A percentile compares a stretch with the other conserved stretches of the same genome.
Evolutionary conservation across 177 flowering plant species (phyloP).

Genomic region (Vitis hybrid): DNA sequence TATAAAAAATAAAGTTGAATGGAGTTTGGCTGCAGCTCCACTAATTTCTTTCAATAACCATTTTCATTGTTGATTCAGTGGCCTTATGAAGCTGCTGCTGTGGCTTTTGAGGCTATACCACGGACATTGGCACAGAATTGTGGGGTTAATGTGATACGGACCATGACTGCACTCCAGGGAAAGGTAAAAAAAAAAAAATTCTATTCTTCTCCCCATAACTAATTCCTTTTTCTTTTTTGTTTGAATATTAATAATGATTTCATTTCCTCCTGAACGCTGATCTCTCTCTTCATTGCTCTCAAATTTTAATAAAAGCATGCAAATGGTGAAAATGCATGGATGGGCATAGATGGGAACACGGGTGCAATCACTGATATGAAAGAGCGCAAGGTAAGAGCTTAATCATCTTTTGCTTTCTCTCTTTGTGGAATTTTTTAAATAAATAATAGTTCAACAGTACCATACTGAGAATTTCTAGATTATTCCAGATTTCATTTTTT

Average conservation of each 20-base stretch:
- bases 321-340: constrained; percentile 95
- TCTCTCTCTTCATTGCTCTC: not conserved
- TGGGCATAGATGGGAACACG: constrained; percentile 89
- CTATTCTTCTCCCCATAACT: not conserved
- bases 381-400: constrained; percentile 62
- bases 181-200: constrained; percentile 39
- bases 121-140: constrained; percentile 93
- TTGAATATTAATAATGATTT: not conserved
- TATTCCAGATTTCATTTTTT: not conserved
- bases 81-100: constrained; percentile 99
- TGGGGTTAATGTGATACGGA: constrained; percentile 93
- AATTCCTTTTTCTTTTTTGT: not conserved
- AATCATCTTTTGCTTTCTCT: not conserved
- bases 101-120: constrained; percentile 97
- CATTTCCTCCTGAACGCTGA: not conserved
- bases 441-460: not conserved
- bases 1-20: not conserved
- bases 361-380: constrained; percentile 87
- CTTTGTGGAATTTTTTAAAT: not conserved
- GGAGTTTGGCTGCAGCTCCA: not conserved
- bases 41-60: not conserved
- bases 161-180: constrained; percentile 94
- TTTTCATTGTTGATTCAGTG: constrained; percentile 45
- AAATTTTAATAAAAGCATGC: constrained; percentile 60
- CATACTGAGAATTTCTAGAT: too few species aligned